A percentile compares a stretch with the other conserved stretches of the same genome.
Conservation (phyloP, 139 green algal species). For the Pleodorina starrii region DNA sequence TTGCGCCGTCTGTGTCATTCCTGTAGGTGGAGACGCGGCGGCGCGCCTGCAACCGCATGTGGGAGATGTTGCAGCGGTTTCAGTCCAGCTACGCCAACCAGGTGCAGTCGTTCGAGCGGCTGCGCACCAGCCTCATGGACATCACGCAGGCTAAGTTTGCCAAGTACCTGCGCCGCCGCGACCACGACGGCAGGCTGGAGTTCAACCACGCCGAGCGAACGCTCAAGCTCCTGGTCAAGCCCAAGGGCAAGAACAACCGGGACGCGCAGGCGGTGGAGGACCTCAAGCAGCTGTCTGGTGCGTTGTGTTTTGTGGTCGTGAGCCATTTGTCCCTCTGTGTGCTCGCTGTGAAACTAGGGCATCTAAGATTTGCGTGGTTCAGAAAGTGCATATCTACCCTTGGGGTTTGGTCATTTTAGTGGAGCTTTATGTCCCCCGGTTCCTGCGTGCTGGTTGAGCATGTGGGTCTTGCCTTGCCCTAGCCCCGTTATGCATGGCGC, state of each 20-base stretch:
- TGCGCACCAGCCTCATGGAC: slow-evolving; percentile 30
- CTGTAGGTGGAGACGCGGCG: neutral
- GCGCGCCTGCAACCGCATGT: neutral
- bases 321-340: too few relatives aligned
- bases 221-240: slow-evolving; percentile 56
- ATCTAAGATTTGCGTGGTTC: too few relatives aligned
- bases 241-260: slow-evolving; percentile 27
- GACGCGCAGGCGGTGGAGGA: slow-evolving; percentile 62
- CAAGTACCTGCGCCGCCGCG: slow-evolving; percentile 49
- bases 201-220: slow-evolving; percentile 15
- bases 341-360: too few relatives aligned
- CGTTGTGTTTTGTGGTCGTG: too few relatives aligned
- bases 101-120: slow-evolving; percentile 23
- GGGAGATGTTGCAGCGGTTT: neutral
- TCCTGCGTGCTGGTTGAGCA: too few relatives aligned
- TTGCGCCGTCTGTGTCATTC: too few relatives aligned
- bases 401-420: too few relatives aligned
- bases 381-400: too few relatives aligned
- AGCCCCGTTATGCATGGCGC: too few relatives aligned
- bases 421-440: too few relatives aligned
- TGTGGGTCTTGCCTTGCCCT: too few relatives aligned
- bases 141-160: slow-evolving; percentile 45
- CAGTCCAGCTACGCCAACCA: slow-evolving; percentile 21
- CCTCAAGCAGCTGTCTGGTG: slow-evolving; percentile 74
- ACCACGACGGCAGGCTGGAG: slow-evolving; percentile 31